Base-by-base conservation (phyloP, 345 rosid genomes). In the Litchi chinensis region DNA sequence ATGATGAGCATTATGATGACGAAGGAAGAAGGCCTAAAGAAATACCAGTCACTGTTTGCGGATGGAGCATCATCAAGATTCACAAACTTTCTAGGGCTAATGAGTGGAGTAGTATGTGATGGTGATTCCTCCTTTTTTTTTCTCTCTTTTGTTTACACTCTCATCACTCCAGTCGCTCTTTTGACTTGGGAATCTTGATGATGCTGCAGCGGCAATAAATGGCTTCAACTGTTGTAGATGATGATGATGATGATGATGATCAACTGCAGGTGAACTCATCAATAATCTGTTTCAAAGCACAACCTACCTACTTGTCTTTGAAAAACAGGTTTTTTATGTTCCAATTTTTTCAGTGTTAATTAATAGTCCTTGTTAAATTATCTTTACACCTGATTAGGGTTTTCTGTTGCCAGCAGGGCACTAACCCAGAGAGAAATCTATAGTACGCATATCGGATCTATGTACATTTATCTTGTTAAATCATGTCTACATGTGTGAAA, bases 51-150 rank as follows among this genome's bases (percentile, higher is more conserved):
- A 81, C 83, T 92, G 90, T 83, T 92, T 84, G 90, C 95, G 5
- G 91, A 64, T 87, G 96, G 88, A 89, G 96, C 96, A 93, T 85
- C 93, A 89, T 90, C 92, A 93, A 93, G 98, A 92, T 93, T 93
- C 98, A 90, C 93, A 92, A 73, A 79, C n/a, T 71, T 70, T 67
- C 43, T 70, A 82, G 82, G 80, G 87, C 73, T 64, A 63, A 65
- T 68, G 76, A 68, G 64, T 22, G 60, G 71, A 62, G 79, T 59
- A 1, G 0, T 21, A 6, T 60, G 71, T 83, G 78, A 50, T 73
- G 56, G 32, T 74, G 56, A 62, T 52, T 64, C 41, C 21, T 48
- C 28, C 28, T 64, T 54, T 74, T 68, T 78, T 77, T 54, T 46
- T 46, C 5, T 46, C 12, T 64, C 32, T n/a, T 57, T 64, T 54